These are phyloP conservation scores for Gleditsia sinensis DNA, from an alignment of 306 rosid genomes.

Conservation along the genomic window DNA sequence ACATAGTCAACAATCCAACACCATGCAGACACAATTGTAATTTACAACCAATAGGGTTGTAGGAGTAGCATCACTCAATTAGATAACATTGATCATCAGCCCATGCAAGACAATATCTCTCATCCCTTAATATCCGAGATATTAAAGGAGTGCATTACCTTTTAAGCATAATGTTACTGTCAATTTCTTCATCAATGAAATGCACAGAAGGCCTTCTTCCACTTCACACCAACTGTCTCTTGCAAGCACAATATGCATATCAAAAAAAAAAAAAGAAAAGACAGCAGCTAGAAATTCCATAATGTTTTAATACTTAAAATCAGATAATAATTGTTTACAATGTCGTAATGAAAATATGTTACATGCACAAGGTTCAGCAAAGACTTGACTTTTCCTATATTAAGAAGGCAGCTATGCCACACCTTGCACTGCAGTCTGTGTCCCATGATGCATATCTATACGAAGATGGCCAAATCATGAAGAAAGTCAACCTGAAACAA, in stretches of 20 bases:
- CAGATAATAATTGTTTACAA: constrained; percentile 73
- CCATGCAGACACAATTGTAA: not conserved
- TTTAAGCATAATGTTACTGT: constrained; percentile 56
- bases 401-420: constrained; percentile 63
- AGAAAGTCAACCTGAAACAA: constrained; percentile 79
- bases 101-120: constrained; percentile 28
- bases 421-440: constrained; percentile 59
- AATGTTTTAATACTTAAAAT: constrained; percentile 53
- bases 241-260: constrained; percentile 95
- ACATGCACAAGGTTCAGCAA: constrained; percentile 89
- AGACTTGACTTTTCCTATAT: constrained; percentile 56
- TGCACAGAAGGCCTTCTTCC: constrained; percentile 77
- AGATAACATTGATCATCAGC: constrained; percentile 9
- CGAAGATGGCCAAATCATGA: constrained; percentile 58
- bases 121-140: constrained; percentile 62
- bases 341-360: constrained; percentile 72
- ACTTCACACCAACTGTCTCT: constrained; percentile 96
- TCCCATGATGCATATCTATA: constrained; percentile 54
- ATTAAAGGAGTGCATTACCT: constrained; percentile 76
- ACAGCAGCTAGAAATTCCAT: constrained; percentile 51
- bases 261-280: constrained; percentile 58
- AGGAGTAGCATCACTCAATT: not conserved
- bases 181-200: constrained; percentile 75
- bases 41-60: not conserved
- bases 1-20: not conserved